phyloP scores from a whole-genome alignment of 495 filamentous ascomycete genomes.

The Pseudoneurospora amorphoporcata region DNA sequence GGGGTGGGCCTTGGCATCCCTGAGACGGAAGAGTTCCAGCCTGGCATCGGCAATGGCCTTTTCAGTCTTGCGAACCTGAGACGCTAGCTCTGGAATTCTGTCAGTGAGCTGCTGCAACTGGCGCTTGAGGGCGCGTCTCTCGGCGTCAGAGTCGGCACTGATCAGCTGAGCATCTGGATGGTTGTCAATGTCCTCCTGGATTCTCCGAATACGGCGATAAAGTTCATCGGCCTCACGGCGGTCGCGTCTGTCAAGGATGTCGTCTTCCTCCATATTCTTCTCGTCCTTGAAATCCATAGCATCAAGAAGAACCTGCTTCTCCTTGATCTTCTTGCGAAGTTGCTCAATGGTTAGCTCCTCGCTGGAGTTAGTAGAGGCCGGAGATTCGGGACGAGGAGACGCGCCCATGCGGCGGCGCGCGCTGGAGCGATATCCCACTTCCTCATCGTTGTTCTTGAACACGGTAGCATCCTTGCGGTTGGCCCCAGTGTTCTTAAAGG shows the following conservation, averaged over 20 bases:
- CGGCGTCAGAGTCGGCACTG: slow-evolving; percentile 71
- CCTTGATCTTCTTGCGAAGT: slow-evolving; percentile 82
- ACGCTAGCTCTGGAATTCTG: slow-evolving; percentile 82
- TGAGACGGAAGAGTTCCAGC: slow-evolving; percentile 87
- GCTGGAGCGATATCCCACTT: slow-evolving; percentile 84
- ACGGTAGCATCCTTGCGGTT: slow-evolving; percentile 88
- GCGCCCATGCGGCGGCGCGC: slow-evolving; percentile 76
- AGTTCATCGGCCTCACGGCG: slow-evolving; percentile 88
- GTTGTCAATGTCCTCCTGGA: slow-evolving; percentile 92
- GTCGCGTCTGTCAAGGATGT: slow-evolving; percentile 81
- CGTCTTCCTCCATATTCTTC: slow-evolving; percentile 79
- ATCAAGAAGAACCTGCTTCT: slow-evolving; percentile 92
- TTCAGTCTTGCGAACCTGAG: slow-evolving; percentile 81
- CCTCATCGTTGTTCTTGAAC: slow-evolving; percentile 91
- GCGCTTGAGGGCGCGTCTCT: slow-evolving; percentile 73
- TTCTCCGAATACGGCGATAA: slow-evolving; percentile 80
- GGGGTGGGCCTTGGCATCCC: slow-evolving; percentile 87
- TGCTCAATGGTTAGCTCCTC: slow-evolving; percentile 84
- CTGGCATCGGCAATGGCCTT: slow-evolving; percentile 85
- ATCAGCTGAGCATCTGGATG: slow-evolving; percentile 72
- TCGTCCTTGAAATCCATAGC: slow-evolving; percentile 97
- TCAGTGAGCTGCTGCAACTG: slow-evolving; percentile 84
- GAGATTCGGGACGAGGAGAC: slow-evolving; percentile 67
- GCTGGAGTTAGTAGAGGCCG: slow-evolving; percentile 55
- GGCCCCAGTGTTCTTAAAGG: slow-evolving; percentile 55